A percentile compares a stretch with the other conserved stretches of the same genome.
Evolutionary conservation across 768 basidiomycete genomes (phyloP).

Genomic region (Boletellus sp.): DNA sequence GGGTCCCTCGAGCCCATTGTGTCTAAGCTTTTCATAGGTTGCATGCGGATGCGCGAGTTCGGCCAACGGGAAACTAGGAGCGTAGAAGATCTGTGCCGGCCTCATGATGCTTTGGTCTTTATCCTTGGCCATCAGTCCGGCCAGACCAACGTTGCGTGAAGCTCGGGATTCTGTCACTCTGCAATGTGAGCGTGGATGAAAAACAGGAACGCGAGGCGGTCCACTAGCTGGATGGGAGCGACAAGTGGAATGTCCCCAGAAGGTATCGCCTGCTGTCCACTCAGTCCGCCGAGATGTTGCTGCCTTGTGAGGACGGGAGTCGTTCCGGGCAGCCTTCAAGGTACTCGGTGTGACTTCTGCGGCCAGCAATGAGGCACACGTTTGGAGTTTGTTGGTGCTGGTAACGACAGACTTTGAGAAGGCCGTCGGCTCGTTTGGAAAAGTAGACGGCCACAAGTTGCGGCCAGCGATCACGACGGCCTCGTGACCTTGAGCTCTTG

Average conservation of each 20-base stretch:
- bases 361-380: slow-evolving; percentile 17
- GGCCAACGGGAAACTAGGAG: slow-evolving; percentile 19
- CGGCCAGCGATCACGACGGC: slow-evolving; percentile 22
- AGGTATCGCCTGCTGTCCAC: too few species aligned
- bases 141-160: too few species aligned
- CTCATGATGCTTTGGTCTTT: not conserved
- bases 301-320: too few species aligned
- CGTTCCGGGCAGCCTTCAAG: slow-evolving; percentile 18
- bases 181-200: too few species aligned
- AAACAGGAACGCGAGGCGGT: too few species aligned
- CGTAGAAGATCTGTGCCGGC: not conserved
- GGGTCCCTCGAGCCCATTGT: not conserved
- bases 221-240: too few species aligned
- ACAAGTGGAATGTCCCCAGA: too few species aligned
- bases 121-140: too few species aligned
- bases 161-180: too few species aligned
- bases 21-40: slow-evolving; percentile 29
- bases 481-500: slow-evolving; percentile 41
- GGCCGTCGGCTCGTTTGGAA: slow-evolving; percentile 3
- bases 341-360: too few species aligned
- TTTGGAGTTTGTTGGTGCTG: slow-evolving; percentile 19
- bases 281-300: too few species aligned
- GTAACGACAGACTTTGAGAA: slow-evolving; percentile 16
- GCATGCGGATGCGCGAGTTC: slow-evolving; percentile 48
- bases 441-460: slow-evolving; percentile 15